Base-by-base conservation (phyloP, 306 rosid species). In the Malus sieversii region DNA sequence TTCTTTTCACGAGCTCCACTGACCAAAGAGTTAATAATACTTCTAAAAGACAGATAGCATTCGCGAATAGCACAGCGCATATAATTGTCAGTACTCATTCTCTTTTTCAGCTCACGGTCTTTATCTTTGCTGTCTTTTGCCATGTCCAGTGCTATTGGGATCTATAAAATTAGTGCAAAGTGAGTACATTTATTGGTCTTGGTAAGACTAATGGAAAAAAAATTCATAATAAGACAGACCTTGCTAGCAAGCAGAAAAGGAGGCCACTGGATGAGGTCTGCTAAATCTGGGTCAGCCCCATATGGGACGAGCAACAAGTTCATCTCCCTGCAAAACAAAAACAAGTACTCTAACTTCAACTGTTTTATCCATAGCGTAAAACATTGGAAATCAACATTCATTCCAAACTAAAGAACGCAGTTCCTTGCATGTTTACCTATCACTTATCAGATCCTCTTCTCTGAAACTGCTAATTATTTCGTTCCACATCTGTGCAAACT, bases 221-320 rank as follows among this genome's bases (percentile, higher is more conserved):
- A 60, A 63, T 67, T 78, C 18, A 68, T 22, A 23, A 64, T 67
- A 65, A 38, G 42, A 73, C 73, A 66, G 71, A 95, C 99, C 99
- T 86, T 95, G 96, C 97, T 95, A 72, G 97, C 97, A 89, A 95
- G 99, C 79, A 95, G 86, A 83, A 95, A 95, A 23, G 99, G 99
- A 87, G 99, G 99, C 99, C 99, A 95, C 71, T 84, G 99, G 82
- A 84, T 89, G 63, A 95, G 86, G 79, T 73, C 76, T 70, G 90
- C 73, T 70, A 95, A 68, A 33, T 88, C 90, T 58, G 83, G 91
- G 85, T 94, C 97, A 19, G 95, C 93, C 85, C 80, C 77, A 84
- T 92, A 92, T 12, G 99, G 97, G 71, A 95, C 97, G 30, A 95
- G 97, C 86, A 95, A 77, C 76, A 95, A 89, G 87, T 89, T 86